These are phyloP conservation scores for Bertia moriformis DNA, from an alignment of 2,329 filamentous ascomycete genomes.

Conservation along the genomic window DNA sequence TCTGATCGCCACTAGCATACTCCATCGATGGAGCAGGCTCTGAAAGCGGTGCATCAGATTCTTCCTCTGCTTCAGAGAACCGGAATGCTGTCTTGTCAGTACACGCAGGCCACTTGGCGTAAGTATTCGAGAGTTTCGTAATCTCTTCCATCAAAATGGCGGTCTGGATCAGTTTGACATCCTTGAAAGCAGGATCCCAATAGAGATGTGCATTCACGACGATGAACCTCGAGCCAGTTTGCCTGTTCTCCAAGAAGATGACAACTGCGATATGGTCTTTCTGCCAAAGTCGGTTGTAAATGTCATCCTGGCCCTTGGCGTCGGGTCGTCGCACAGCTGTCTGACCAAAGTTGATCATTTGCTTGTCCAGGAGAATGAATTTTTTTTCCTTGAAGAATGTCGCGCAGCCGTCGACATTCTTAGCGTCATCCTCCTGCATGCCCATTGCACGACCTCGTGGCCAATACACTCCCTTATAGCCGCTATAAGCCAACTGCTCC, in stretches of 20 bases:
- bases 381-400: slow-evolving; percentile 57
- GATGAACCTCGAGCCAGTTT: slow-evolving; percentile 49
- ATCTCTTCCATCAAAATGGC: slow-evolving; percentile 56
- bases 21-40: slow-evolving; percentile 27
- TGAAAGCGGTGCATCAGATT: slow-evolving; percentile 11
- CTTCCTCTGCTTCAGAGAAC: slow-evolving; percentile 4
- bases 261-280: slow-evolving; percentile 55
- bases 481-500: slow-evolving; percentile 42
- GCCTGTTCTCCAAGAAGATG: slow-evolving; percentile 50
- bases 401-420: slow-evolving; percentile 52
- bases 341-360: slow-evolving; percentile 51
- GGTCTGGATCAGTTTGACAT: slow-evolving; percentile 57
- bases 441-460: slow-evolving; percentile 51
- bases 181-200: slow-evolving; percentile 53
- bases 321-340: slow-evolving; percentile 52
- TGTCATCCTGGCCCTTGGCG: slow-evolving; percentile 57
- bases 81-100: slow-evolving; percentile 4
- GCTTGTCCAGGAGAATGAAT: slow-evolving; percentile 52
- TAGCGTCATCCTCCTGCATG: slow-evolving; percentile 51
- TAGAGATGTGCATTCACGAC: slow-evolving; percentile 55
- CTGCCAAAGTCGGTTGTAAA: slow-evolving; percentile 59
- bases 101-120: slow-evolving; percentile 17
- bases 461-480: slow-evolving; percentile 57
- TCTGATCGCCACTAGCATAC: slow-evolving; percentile 44
- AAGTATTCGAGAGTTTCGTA: slow-evolving; percentile 44